These are phyloP conservation scores for Colletotrichum echinochloae DNA, from an alignment of 2,329 filamentous ascomycete species.

Conservation along the genomic window DNA sequence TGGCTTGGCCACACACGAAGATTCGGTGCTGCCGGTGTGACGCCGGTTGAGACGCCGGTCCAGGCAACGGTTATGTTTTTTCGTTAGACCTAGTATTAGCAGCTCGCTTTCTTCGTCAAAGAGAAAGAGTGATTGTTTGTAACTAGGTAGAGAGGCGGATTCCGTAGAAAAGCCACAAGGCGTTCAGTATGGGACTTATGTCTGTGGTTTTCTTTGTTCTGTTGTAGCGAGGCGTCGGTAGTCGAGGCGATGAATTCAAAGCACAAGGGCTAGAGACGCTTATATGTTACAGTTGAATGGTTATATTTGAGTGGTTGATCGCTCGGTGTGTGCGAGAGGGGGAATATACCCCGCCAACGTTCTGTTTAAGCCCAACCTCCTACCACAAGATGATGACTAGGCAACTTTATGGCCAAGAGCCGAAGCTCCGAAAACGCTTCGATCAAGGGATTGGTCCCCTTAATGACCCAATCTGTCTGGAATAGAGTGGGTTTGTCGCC, in stretches of 20 bases:
- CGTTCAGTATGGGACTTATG: conserved; percentile 17
- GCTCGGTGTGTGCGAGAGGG: not conserved
- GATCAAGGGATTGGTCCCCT: not conserved
- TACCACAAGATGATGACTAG: not conserved
- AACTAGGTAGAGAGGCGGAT: conserved; percentile 20
- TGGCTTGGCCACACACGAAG: not conserved
- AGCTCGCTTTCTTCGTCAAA: not conserved
- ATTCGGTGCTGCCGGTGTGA: conserved; percentile 22
- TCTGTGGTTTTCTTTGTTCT: conserved; percentile 19
- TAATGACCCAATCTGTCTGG: not conserved
- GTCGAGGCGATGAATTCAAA: not conserved
- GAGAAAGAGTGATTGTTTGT: not conserved
- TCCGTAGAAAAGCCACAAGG: conserved; percentile 11
- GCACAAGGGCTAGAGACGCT: not conserved
- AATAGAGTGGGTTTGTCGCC: not conserved
- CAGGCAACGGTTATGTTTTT: conserved; percentile 16
- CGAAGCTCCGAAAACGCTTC: not conserved
- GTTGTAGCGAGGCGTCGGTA: not conserved
- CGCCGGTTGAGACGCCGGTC: not conserved
- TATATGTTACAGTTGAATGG: not conserved
- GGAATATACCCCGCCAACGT: too few relatives aligned
- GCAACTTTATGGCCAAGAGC: not conserved
- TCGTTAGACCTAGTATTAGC: conserved; percentile 11
- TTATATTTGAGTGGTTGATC: not conserved
- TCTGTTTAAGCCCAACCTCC: not conserved